phyloP scores from a whole-genome alignment of 192 early-diverging fungal genomes.

The Allomyces macrogynus region DNA sequence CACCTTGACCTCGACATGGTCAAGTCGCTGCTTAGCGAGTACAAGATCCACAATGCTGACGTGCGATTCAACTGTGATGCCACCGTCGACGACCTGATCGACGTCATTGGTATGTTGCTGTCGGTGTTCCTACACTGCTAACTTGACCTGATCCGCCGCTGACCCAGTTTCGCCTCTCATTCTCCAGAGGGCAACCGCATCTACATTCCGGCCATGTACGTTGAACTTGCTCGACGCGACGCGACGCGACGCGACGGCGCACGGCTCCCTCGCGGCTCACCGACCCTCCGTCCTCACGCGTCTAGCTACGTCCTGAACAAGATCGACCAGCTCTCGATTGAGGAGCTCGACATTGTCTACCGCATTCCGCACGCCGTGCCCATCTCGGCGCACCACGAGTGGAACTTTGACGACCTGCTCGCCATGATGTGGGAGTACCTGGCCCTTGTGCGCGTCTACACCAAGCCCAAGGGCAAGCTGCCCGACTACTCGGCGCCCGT shows the following conservation, averaged over 20 bases:
- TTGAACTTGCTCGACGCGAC: neutral
- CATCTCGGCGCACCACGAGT: constrained; percentile 36
- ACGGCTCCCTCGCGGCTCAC: no score
- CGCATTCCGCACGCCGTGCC: constrained; percentile 81
- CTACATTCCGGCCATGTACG: neutral
- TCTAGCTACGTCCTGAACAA: constrained; percentile 93
- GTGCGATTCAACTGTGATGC: constrained; percentile 18
- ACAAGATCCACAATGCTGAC: constrained; percentile 93
- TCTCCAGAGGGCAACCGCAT: constrained; percentile 1
- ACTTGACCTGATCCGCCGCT: neutral
- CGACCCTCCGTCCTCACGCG: no score
- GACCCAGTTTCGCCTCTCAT: neutral
- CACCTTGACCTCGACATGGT: constrained; percentile 73
- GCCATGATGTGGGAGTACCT: constrained; percentile 61
- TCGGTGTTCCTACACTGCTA: no score
- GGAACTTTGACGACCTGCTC: constrained; percentile 96
- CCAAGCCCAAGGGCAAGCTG: constrained; percentile 82
- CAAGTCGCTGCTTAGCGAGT: constrained; percentile 84
- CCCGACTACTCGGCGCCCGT: constrained; percentile 90
- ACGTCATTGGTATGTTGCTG: constrained; percentile 1
- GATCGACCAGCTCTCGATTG: constrained; percentile 90
- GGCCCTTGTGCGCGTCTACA: constrained; percentile 64
- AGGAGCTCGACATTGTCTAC: constrained; percentile 89
- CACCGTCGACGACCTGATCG: neutral
- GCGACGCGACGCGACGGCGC: no score